phyloP scores from a whole-genome alignment of 306 rosid genomes.

The Begonia loranthoides region DNA sequence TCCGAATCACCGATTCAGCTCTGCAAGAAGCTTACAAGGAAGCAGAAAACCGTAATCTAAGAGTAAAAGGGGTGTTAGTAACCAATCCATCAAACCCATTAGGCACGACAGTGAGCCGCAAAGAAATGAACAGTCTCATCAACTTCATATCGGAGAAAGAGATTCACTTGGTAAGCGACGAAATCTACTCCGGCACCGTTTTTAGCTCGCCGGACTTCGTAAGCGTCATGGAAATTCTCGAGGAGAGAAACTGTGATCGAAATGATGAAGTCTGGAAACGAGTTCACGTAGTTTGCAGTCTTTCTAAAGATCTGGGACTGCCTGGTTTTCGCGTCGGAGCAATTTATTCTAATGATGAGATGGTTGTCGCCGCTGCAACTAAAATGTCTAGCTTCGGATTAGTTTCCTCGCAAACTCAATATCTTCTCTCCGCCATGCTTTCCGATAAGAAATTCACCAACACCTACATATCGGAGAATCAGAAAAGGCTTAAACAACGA shows the following conservation, averaged over 20 bases:
- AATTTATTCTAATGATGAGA: constrained; percentile 57
- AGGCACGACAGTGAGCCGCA: constrained; percentile 40
- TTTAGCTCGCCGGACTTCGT: constrained; percentile 33
- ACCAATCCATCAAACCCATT: constrained; percentile 71
- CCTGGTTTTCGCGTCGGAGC: constrained; percentile 77
- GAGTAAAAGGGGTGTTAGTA: constrained; percentile 53
- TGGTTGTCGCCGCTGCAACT: constrained; percentile 53
- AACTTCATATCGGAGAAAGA: constrained; percentile 33
- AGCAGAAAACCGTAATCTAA: constrained; percentile 32
- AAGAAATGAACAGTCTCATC: constrained; percentile 34
- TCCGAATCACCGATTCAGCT: constrained; percentile 41
- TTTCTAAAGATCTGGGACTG: constrained; percentile 68
- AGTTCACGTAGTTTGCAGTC: constrained; percentile 59
- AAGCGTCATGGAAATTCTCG: constrained; percentile 44
- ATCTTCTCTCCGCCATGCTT: constrained; percentile 53
- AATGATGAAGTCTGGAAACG: constrained; percentile 8
- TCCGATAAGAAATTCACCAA: constrained; percentile 42
- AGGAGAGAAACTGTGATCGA: constrained; percentile 15
- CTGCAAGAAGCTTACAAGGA: constrained; percentile 38
- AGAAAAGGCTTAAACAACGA: constrained; percentile 43
- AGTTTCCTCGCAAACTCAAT: constrained; percentile 70
- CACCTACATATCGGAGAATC: constrained; percentile 30
- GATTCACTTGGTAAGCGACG: constrained; percentile 62
- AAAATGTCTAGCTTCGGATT: constrained; percentile 74
- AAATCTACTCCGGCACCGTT: constrained; percentile 61